Evolutionary conservation across 441 rosid species (phyloP).

Genomic region (Euphorbia celastroides): DNA sequence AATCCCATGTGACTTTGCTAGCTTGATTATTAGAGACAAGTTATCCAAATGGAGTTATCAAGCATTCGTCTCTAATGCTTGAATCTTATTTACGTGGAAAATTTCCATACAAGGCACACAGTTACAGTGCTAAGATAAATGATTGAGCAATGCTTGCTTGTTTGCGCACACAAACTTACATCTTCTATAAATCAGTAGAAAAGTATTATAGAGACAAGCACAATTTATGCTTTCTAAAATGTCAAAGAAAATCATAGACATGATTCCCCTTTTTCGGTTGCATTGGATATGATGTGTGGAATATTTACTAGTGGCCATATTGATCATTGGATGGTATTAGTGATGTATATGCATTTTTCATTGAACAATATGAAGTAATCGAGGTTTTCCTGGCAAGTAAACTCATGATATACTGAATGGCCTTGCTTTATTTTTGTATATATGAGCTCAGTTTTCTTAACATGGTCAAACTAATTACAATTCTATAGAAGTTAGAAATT

Average conservation of each 20-base stretch:
- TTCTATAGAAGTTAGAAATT: background rate
- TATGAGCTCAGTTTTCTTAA: background rate
- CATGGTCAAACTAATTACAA: background rate
- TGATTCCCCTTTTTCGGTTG: background rate
- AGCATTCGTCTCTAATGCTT: too few relatives aligned
- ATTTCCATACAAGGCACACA: too few relatives aligned
- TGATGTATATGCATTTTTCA: background rate
- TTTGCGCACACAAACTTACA: too few relatives aligned
- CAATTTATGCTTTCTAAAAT: too few relatives aligned
- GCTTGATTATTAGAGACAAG: background rate
- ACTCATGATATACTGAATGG: background rate
- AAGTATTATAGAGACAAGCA: too few relatives aligned
- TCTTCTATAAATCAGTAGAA: too few relatives aligned
- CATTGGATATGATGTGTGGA: background rate
- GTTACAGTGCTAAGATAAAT: too few relatives aligned
- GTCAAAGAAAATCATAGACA: background rate
- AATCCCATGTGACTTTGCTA: background rate
- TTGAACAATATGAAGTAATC: background rate
- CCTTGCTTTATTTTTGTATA: background rate
- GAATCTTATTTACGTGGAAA: too few relatives aligned
- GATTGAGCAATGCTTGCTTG: too few relatives aligned
- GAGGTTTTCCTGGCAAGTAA: background rate
- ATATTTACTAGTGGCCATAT: background rate
- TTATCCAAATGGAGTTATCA: background rate
- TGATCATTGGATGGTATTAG: background rate